Percentiles rank a stretch among this genome's conserved stretches.
Evolutionary conservation across 2,329 filamentous ascomycete species (phyloP).

Genomic region (Colletotrichum magnum): DNA sequence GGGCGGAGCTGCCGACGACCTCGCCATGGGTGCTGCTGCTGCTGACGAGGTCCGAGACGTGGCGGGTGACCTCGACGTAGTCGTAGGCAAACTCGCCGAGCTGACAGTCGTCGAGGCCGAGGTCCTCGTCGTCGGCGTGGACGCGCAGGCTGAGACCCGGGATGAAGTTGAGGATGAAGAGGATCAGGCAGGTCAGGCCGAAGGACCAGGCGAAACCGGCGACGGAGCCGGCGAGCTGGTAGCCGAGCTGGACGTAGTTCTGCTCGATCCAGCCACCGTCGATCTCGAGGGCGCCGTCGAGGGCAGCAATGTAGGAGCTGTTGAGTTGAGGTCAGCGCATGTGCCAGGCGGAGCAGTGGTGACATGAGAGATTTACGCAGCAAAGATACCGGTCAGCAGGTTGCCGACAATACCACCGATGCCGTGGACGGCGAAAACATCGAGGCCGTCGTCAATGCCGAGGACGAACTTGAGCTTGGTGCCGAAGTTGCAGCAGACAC

Average conservation of each 20-base stretch:
- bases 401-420: slow-evolving; percentile 87
- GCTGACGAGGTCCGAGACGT: slow-evolving; percentile 65
- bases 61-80: slow-evolving; percentile 79
- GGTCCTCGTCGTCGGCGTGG: slow-evolving; percentile 75
- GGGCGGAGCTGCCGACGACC: slow-evolving; percentile 33
- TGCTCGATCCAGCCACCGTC: slow-evolving; percentile 79
- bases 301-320: slow-evolving; percentile 78
- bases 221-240: slow-evolving; percentile 78
- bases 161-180: slow-evolving; percentile 79
- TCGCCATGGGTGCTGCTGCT: slow-evolving; percentile 23
- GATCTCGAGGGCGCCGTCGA: slow-evolving; percentile 75
- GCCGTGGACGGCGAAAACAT: slow-evolving; percentile 92
- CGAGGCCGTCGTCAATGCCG: slow-evolving; percentile 87
- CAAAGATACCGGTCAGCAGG: slow-evolving; percentile 83
- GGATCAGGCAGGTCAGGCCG: slow-evolving; percentile 76
- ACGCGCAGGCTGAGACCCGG: slow-evolving; percentile 80
- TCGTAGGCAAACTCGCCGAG: slow-evolving; percentile 89
- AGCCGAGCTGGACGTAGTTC: slow-evolving; percentile 79
- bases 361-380: slow-evolving; percentile 64
- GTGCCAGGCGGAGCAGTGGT: slow-evolving; percentile 3
- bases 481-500: slow-evolving; percentile 83
- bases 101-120: slow-evolving; percentile 81
- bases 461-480: slow-evolving; percentile 86
- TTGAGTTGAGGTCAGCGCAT: neutral
- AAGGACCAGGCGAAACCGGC: slow-evolving; percentile 78